phyloP scores from a whole-genome alignment of 805 yeast genomes.

The Ogataea neopini region DNA sequence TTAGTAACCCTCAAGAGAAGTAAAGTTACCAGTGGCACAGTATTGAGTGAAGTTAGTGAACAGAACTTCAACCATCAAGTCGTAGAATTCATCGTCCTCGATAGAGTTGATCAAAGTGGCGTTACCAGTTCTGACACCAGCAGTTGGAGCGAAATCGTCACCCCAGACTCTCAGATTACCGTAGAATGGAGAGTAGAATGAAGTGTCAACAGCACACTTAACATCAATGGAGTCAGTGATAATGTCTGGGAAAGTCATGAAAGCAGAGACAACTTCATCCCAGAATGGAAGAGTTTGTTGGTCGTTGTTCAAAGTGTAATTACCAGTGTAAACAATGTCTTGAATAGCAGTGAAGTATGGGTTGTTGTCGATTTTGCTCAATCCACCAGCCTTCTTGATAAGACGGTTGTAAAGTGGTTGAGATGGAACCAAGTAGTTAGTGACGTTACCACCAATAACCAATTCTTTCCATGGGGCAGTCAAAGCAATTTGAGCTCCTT shows the following conservation, averaged over 20 bases:
- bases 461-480: slow-evolving; percentile 43
- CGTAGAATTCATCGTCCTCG: slow-evolving; percentile 35
- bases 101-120: slow-evolving; percentile 38
- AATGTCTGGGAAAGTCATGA: slow-evolving; percentile 40
- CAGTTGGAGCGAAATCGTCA: slow-evolving; percentile 38
- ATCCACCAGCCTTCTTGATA: slow-evolving; percentile 39
- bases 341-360: slow-evolving; percentile 34
- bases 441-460: slow-evolving; percentile 43
- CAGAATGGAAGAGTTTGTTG: slow-evolving; percentile 43
- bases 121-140: slow-evolving; percentile 36
- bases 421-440: slow-evolving; percentile 42
- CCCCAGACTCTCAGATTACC: slow-evolving; percentile 42
- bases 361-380: slow-evolving; percentile 30
- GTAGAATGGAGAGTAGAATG: slow-evolving; percentile 44
- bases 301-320: slow-evolving; percentile 33
- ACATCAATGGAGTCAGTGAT: slow-evolving; percentile 34
- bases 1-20: slow-evolving; percentile 6
- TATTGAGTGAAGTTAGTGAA: slow-evolving; percentile 41
- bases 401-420: slow-evolving; percentile 38
- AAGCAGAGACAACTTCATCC: slow-evolving; percentile 44
- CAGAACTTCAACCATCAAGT: slow-evolving; percentile 33
- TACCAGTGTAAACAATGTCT: slow-evolving; percentile 38
- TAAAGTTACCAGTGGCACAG: slow-evolving; percentile 28
- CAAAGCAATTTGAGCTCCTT: slow-evolving; percentile 45
- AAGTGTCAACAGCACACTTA: slow-evolving; percentile 40